A percentile compares a stretch with the other conserved stretches of the same genome.
Conservation (phyloP, 2,329 filamentous ascomycete genomes). For the Cladophialophora immunda region DNA sequence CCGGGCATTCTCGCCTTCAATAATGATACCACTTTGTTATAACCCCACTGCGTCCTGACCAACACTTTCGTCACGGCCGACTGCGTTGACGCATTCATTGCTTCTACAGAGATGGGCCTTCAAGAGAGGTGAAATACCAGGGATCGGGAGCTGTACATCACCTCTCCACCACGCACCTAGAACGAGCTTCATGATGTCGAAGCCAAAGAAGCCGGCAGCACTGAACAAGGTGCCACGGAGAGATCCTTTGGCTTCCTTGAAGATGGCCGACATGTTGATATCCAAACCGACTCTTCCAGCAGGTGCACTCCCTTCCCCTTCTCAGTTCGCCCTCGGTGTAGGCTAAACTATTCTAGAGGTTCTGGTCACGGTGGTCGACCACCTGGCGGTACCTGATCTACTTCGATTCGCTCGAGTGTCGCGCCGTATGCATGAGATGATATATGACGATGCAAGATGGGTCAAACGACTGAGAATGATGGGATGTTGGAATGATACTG, state of each 20-base stretch:
- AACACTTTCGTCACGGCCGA: not conserved
- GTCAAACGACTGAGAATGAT: slow-evolving; percentile 84
- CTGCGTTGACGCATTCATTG: not conserved
- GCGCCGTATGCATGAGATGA: slow-evolving; percentile 92
- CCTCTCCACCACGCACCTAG: not conserved
- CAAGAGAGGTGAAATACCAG: not conserved
- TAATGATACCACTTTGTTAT: not conserved
- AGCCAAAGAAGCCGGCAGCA: slow-evolving; percentile 56
- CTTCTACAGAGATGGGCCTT: not conserved
- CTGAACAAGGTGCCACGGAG: slow-evolving; percentile 47
- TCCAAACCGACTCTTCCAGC: slow-evolving; percentile 82
- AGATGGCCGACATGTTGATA: slow-evolving; percentile 80
- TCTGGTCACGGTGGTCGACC: slow-evolving; percentile 85
- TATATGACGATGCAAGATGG: slow-evolving; percentile 97
- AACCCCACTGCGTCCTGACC: not conserved
- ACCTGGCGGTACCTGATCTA: slow-evolving; percentile 84
- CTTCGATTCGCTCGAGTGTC: slow-evolving; percentile 85
- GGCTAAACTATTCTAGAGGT: slow-evolving; percentile 70
- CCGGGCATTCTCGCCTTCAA: not conserved
- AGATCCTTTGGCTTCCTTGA: slow-evolving; percentile 77
- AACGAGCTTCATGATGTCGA: slow-evolving; percentile 49
- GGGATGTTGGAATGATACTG: slow-evolving; percentile 89
- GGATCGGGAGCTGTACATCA: not conserved
- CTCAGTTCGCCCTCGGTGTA: not conserved
- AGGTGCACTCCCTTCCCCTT: slow-evolving; percentile 60